Conservation (phyloP, 2,329 filamentous ascomycete genomes). For the Aspergillus japonicus region DNA sequence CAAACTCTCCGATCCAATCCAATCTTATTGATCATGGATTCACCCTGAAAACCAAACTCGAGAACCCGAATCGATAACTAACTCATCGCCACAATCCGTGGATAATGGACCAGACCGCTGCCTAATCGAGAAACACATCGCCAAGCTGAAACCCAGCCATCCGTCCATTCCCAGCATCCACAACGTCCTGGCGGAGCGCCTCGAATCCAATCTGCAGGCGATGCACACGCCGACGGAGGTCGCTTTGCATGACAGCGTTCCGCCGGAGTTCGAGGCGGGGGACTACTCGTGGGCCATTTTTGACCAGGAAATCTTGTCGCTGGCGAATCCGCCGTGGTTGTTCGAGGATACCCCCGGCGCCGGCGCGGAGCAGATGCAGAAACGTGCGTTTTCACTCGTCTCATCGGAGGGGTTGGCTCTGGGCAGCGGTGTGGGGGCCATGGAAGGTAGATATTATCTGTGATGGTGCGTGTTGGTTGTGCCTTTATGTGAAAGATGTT, state of each 20-base stretch:
- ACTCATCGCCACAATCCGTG: no score
- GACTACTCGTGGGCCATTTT: slow-evolving; percentile 34
- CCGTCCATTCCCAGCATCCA: slow-evolving; percentile 27
- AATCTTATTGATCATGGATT: no score
- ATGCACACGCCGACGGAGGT: slow-evolving; percentile 31
- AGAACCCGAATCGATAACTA: no score
- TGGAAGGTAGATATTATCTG: no score
- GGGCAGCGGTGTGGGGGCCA: no score
- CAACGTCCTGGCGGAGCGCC: slow-evolving; percentile 23
- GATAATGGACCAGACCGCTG: slow-evolving; percentile 19
- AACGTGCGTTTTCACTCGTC: background rate
- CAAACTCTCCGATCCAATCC: no score
- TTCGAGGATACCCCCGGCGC: slow-evolving; percentile 18
- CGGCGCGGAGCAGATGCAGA: background rate
- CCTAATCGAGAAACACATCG: slow-evolving; percentile 28
- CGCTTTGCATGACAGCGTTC: slow-evolving; percentile 20
- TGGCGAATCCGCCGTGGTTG: slow-evolving; percentile 30
- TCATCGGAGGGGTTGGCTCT: no score
- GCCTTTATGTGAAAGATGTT: no score
- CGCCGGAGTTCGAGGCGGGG: slow-evolving; percentile 16
- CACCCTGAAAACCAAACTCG: no score
- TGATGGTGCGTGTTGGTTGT: no score
- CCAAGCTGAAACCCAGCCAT: slow-evolving; percentile 23
- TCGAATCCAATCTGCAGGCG: slow-evolving; percentile 28
- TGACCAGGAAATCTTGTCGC: slow-evolving; percentile 31